Evolutionary conservation across 2,329 filamentous ascomycete genomes (phyloP).

Genomic region (Penicillium sp.): DNA sequence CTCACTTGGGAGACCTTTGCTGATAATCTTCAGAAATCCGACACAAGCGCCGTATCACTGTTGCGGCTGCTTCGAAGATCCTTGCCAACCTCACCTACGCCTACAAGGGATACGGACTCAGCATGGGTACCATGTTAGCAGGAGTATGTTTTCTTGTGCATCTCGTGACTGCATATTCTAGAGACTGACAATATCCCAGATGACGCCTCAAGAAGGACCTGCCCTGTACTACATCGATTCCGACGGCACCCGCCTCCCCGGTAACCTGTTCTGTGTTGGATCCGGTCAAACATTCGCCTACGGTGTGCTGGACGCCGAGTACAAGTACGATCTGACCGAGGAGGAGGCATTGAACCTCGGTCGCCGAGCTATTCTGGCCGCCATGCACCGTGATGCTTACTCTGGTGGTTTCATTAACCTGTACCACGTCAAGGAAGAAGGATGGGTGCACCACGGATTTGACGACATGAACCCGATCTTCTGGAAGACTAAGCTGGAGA

Average conservation of each 20-base stretch:
- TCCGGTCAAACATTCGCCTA: slow-evolving; percentile 99
- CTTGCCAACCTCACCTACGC: slow-evolving; percentile 96
- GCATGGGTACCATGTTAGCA: slow-evolving; percentile 99
- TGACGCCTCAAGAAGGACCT: slow-evolving; percentile 79
- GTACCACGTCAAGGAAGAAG: slow-evolving; percentile 98
- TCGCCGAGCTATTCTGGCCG: slow-evolving; percentile 87
- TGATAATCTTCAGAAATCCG: slow-evolving; percentile 66
- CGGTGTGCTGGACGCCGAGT: slow-evolving; percentile 94
- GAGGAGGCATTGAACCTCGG: slow-evolving; percentile 91
- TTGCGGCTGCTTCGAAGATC: slow-evolving; percentile 96
- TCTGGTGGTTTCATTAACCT: slow-evolving; percentile 98
- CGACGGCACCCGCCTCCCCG: slow-evolving; percentile 87
- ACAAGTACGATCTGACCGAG: slow-evolving; percentile 81
- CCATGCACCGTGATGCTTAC: slow-evolving; percentile 97
- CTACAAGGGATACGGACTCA: slow-evolving; percentile 98
- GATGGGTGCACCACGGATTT: slow-evolving; percentile 99
- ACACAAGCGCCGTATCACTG: slow-evolving; percentile 97
- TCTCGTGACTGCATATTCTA: not conserved
- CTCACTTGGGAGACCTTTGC: not conserved
- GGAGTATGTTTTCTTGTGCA: slow-evolving; percentile 78
- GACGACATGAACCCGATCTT: slow-evolving; percentile 98
- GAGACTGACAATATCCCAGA: slow-evolving; percentile 21
- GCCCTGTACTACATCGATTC: slow-evolving; percentile 99
- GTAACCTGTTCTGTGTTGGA: slow-evolving; percentile 97
- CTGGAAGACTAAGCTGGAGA: slow-evolving; percentile 98